Conservation (phyloP, 257 asterid genomes). For the Nicotiana knightiana region DNA sequence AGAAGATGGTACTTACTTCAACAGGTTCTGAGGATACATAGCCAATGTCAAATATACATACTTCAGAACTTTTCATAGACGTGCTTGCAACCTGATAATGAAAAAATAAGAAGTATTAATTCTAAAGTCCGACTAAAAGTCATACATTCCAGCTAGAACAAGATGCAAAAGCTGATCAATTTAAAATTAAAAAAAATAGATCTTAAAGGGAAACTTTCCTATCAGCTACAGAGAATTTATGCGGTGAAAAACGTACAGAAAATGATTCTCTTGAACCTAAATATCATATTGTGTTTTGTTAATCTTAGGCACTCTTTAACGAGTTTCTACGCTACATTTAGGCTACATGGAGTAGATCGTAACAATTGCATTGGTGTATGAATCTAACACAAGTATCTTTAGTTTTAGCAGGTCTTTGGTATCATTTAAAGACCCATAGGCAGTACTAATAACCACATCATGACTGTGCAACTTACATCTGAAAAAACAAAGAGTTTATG, state of each 20-base stretch:
- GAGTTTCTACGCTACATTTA: not conserved
- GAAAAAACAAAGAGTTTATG: not conserved
- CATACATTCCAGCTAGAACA: not conserved
- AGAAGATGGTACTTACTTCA: conserved; percentile 53
- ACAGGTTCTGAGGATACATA: conserved; percentile 69
- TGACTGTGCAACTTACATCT: not conserved
- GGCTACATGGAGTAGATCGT: not conserved
- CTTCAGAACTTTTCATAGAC: conserved; percentile 58
- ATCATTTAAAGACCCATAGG: not conserved
- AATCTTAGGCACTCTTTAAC: not conserved
- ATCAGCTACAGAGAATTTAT: not conserved
- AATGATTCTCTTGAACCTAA: not conserved
- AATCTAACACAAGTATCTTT: not conserved
- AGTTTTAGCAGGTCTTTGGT: not conserved
- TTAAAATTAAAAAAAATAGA: not conserved
- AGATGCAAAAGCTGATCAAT: not conserved
- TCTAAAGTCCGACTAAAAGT: not conserved
- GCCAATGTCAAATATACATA: conserved; percentile 74
- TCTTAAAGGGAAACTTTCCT: not conserved
- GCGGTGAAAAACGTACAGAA: not conserved
- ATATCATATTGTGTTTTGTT: not conserved
- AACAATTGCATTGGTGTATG: not conserved
- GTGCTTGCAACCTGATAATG: conserved; percentile 67
- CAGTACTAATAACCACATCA: not conserved
- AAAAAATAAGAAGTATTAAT: not conserved